phyloP scores from a whole-genome alignment of 306 rosid species.

The Adenanthera pavonina region DNA sequence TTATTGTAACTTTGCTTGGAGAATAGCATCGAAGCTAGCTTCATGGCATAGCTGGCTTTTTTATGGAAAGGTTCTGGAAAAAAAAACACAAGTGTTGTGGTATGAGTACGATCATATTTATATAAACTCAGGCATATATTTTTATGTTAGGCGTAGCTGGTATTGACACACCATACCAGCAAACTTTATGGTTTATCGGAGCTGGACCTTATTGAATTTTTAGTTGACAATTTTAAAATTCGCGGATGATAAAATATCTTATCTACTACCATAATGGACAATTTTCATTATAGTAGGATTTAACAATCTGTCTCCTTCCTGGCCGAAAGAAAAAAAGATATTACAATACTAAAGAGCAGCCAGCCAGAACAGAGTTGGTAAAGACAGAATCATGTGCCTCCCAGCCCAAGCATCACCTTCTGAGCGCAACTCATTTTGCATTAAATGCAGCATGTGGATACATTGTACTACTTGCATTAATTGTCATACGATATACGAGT shows the following conservation, averaged over 20 bases:
- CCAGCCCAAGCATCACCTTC: slow-evolving; percentile 37
- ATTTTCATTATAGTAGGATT: not conserved
- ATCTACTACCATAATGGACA: not conserved
- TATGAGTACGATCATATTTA: not conserved
- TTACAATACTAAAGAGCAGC: not conserved
- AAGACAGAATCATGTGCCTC: slow-evolving; percentile 59
- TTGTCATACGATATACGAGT: slow-evolving; percentile 27
- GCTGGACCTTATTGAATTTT: not conserved
- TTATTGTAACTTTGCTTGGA: not conserved
- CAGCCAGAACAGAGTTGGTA: slow-evolving; percentile 17
- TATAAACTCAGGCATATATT: not conserved
- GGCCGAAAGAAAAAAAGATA: not conserved
- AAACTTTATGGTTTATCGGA: not conserved
- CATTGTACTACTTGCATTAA: slow-evolving; percentile 26
- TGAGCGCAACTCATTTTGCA: slow-evolving; percentile 39
- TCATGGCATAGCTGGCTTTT: not conserved
- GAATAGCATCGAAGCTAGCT: not conserved
- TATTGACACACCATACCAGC: not conserved
- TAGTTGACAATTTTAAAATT: not conserved
- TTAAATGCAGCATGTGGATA: slow-evolving; percentile 46
- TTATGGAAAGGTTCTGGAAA: not conserved
- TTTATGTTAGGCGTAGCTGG: not conserved
- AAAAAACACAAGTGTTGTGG: not conserved
- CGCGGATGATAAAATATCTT: not conserved
- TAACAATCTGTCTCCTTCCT: not conserved